phyloP scores from a whole-genome alignment of 106 monocot genomes.

The Platanthera zijinensis region DNA sequence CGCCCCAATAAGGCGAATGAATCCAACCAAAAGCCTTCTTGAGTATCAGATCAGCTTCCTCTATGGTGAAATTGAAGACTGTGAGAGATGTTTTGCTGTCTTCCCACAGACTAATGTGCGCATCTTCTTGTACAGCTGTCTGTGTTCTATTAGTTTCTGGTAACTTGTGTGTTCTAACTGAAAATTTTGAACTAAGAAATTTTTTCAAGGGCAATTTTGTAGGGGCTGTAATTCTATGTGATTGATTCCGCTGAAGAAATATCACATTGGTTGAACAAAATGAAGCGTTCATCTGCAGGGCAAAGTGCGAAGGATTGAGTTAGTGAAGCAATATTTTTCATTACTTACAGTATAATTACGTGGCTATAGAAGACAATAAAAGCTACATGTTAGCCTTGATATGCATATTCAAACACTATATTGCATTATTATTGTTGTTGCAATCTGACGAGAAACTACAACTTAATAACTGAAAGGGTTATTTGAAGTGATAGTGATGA shows the following conservation, averaged over 20 bases:
- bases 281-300: constrained; percentile 24
- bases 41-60: constrained; percentile 57
- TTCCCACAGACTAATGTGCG: constrained; percentile 47
- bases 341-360: not conserved
- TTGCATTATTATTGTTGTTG: not conserved
- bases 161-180: constrained; percentile 18
- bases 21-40: constrained; percentile 84
- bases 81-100: constrained; percentile 42
- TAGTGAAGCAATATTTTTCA: not conserved
- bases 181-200: not conserved
- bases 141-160: constrained; percentile 25
- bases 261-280: constrained; percentile 11
- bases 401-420: not conserved
- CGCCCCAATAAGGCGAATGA: constrained; percentile 89
- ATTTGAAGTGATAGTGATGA: not conserved
- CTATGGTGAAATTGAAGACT: constrained; percentile 38
- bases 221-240: constrained; percentile 1
- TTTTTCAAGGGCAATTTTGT: not conserved
- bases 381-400: not conserved
- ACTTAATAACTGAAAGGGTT: not conserved
- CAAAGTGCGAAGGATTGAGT: not conserved
- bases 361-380: not conserved
- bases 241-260: constrained; percentile 8
- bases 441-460: not conserved
- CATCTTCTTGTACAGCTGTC: constrained; percentile 27